Evolutionary conservation across 2,329 filamentous ascomycete species (phyloP), one percentile per base, ranked within the genome.

Genomic region (Beauveria pseudobassiana): DNA sequence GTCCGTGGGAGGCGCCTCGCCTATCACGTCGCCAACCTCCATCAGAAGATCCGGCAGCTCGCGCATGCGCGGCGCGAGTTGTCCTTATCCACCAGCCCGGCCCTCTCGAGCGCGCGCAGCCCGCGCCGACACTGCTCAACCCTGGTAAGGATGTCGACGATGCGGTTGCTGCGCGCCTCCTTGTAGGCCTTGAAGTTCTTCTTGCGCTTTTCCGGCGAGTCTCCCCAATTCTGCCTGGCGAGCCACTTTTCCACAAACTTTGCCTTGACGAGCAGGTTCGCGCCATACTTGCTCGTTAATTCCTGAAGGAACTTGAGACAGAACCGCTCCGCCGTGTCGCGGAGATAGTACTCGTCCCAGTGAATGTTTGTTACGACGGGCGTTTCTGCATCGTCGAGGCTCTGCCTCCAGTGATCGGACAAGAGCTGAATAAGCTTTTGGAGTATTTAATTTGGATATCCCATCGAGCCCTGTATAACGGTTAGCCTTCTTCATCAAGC

Each of bases 221-320:
- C 75, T 22, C 88, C 89, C 78, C 89, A 92, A 8, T 85, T 82
- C 71, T 92, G 90, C 67, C 83, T 85, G 40, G 78, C 82, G n/a
- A 93, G 80, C 89, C 89, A 93, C 61, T 83, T 85, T 63, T 87
- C 85, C 45, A 93, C 80, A 64, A 93, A 84, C 7, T 81, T 80
- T 43, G 87, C 85, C 69, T 84, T 79, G 61, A 87, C 75, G 20
- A 91, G 74, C 59, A 80, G 80, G 28, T 80, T 78, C 1, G 81
- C 75, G 20, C 83, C 81, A 66, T 84, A 83, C 64, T 83, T 82
- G 63, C 79, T 80, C n/a, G 88, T 77, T 3, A 91, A 75, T 63
- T 85, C 79, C 40, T 75, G 73, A 53, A 86, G 69, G 51, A 88
- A 79, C 72, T 83, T 78, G 52, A 88, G 78, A 63, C 82, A 85